Base-by-base conservation (phyloP, 2,329 filamentous ascomycete genomes). In the Geoglossum cookeanum region DNA sequence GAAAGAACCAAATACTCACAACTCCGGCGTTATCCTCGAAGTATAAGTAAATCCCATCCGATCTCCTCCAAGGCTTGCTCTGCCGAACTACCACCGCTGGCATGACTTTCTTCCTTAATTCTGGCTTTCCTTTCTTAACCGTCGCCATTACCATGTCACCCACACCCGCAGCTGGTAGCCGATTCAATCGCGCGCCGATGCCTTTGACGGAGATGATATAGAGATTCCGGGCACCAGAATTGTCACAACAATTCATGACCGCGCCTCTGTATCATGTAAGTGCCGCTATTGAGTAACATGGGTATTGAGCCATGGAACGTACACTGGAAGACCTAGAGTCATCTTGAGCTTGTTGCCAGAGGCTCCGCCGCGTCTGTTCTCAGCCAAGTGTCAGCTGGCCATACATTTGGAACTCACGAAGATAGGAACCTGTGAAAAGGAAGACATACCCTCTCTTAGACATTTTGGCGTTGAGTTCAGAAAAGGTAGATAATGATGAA, bases 21-120 rank as follows among this genome's bases (percentile, higher is more conserved):
- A 98, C 92, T 84, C 92, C 92, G 74, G 92, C 92, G 76, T 98
- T 98, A 78, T 98, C 94, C 87, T 98, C 92, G 72, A 98, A 98
- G 83, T 98, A 98, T 68, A 98, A 84, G 83, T 88, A 98, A 70
- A 97, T 87, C 77, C 92, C 94, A 75, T 98, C 92, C 68, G 87
- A 86, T 75, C 92, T 85, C 82, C 92, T 90, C 92, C 92, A 98
- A 70, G 92, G 92, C 85, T 98, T 98, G 79, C 85, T 87, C 80
- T 97, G 92, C 75, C 92, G 81, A 74, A 97, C 91, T 72, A 98
- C 92, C 72, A 98, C 91, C 70, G 92, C 92, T 68, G 92, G 92
- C 89, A 98, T 95, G 75, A 98, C 92, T 87, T 98, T 98, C 87
- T 98, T 98, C 77, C 94, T 83, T 72, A 98, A 80, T 78, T 98